These are phyloP conservation scores for Heterobasidion annosum DNA, from an alignment of 1,284 basidiomycete genomes.

Conservation along the genomic window DNA sequence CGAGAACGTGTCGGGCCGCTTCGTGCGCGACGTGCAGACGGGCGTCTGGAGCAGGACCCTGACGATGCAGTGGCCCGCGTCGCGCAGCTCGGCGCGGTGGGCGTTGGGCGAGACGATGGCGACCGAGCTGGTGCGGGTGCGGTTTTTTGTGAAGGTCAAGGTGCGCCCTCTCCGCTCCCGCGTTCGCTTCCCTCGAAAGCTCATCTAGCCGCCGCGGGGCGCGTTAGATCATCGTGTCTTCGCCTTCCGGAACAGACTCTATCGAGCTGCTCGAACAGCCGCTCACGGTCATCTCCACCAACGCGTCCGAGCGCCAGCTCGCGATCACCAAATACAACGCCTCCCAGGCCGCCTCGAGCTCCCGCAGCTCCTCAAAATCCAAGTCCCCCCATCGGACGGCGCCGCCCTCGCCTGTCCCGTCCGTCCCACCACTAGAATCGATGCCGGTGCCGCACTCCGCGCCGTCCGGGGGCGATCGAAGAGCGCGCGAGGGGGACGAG, in stretches of 20 bases:
- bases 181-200: neutral
- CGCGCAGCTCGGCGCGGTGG: constrained; percentile 63
- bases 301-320: constrained; percentile 55
- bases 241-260: constrained; percentile 43
- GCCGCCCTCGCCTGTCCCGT: neutral
- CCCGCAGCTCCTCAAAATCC: neutral
- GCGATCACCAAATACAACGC: constrained; percentile 49
- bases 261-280: constrained; percentile 64
- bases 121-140: constrained; percentile 55
- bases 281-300: constrained; percentile 55
- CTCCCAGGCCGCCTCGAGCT: neutral
- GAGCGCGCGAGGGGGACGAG: neutral
- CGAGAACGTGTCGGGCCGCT: constrained; percentile 43
- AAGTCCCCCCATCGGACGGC: neutral
- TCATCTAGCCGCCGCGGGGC: neutral
- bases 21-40: constrained; percentile 35
- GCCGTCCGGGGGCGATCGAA: neutral
- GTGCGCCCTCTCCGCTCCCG: constrained; percentile 24
- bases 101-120: constrained; percentile 67
- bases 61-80: constrained; percentile 62
- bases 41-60: constrained; percentile 57
- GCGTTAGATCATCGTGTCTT: constrained; percentile 46
- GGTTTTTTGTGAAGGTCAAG: constrained; percentile 63
- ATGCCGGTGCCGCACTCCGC: neutral
- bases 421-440: neutral